A percentile compares a stretch with the other conserved stretches of the same genome.
phyloP scores from a whole-genome alignment of 495 filamentous ascomycete genomes.

The Cercophora sp. region DNA sequence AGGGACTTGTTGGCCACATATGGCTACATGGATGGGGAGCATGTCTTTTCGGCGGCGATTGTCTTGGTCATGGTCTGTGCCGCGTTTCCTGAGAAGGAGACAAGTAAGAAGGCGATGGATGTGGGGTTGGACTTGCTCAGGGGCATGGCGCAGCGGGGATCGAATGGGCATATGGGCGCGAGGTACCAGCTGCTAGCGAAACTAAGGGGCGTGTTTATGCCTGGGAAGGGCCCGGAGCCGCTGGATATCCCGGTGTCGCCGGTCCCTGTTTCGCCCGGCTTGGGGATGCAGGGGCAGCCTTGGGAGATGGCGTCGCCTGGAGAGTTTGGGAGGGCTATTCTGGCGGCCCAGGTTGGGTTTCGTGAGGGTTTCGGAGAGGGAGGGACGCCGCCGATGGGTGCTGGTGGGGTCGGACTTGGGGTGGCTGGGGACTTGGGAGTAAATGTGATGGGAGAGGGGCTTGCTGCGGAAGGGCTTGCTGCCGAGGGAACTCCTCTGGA shows the following conservation, averaged over 20 bases:
- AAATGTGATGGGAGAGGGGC: not conserved
- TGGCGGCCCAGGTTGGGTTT: no score
- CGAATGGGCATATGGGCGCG: constrained; percentile 40
- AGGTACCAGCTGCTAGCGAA: constrained; percentile 39
- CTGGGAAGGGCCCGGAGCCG: no score
- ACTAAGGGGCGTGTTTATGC: constrained; percentile 13
- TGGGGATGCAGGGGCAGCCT: no score
- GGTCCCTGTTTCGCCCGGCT: no score
- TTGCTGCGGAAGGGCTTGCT: not conserved
- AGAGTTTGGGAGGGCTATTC: no score
- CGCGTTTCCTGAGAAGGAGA: constrained; percentile 40
- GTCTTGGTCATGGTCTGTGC: constrained; percentile 49
- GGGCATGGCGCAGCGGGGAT: constrained; percentile 44
- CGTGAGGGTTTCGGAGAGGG: no score
- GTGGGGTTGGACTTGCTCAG: constrained; percentile 39
- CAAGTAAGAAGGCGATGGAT: constrained; percentile 40
- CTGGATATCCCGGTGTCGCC: no score
- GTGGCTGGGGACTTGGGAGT: not conserved
- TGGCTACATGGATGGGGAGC: constrained; percentile 49
- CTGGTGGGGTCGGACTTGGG: not conserved
- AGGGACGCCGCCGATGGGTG: not conserved
- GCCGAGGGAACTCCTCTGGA: not conserved
- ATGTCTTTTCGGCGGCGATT: constrained; percentile 46
- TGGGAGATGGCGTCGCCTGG: no score
- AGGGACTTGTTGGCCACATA: constrained; percentile 49